Base-by-base conservation (phyloP, 768 basidiomycete species). In the Cystobasidium onofrii region DNA sequence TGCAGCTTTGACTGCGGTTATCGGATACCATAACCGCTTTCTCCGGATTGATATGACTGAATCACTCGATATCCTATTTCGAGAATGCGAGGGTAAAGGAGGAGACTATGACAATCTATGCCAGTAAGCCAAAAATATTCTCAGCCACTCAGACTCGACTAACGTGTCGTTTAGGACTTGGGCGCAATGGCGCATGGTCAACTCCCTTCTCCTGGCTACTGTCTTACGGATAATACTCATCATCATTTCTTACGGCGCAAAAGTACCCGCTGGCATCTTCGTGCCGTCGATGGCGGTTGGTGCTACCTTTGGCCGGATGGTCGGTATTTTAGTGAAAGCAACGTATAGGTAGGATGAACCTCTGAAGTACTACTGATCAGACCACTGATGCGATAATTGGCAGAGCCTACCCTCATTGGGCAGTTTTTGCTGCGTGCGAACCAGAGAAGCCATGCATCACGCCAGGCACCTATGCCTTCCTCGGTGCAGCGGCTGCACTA, bases 201-300 rank as follows among this genome's bases (percentile, higher is more conserved):
- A 92, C 80, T 94, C 94, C 1, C 83, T 99, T 7, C 82, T 99
- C 25, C 84, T 98, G 3, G 96, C 95, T 0, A 95, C 94, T 3
- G 85, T 96, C 67, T 88, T 97, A 71, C 88, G 95, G 2, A 90
- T 86, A 25, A 88, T 86, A 12, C 84, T 98, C 57, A 91, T 97
- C 61, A 86, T 98, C 25, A 83, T 98, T 27, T 92, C 92, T 1
- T 99, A 98, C 80, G 96, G 96, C 0, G 90, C 88, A 79, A 97
- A 92, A 81, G 96, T 99, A 0, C 96, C 96, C 0, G 91, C 91
- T 13, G 96, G 96, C 29, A 99, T 99, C 77, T 99, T 99, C 77
- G 91, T 99, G 0, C 96, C 96, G 1, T 96, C 94, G 1, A 98
- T 99, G 96, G 96, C 95, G 0, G 88, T 98, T 70, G 96, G 96